Evolutionary conservation across 129 eudicot species (phyloP), one percentile per base, ranked within the genome.

Genomic region (Pulicaria dysenterica): DNA sequence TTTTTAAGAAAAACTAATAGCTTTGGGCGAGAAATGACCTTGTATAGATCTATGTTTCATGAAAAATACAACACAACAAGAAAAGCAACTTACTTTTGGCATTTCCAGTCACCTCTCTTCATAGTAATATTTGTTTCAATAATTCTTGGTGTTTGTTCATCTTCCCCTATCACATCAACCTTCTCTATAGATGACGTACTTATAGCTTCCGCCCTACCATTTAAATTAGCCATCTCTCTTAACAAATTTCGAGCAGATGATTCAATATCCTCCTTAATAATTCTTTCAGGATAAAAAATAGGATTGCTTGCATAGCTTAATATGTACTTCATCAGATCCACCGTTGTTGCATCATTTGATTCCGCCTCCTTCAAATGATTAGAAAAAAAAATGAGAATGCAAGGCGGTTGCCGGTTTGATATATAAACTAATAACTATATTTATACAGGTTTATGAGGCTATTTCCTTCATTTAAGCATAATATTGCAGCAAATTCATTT

Each of bases 31-130:
- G 31, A 44, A 42, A 5, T 58, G 38, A 7, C 58, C 17, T 58
- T 3, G 34, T 34, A 44, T 11, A 14, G 10, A 63, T 51, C 19
- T 55, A 60, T 1, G 2, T n/a, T 9, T 19, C 15, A 53, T 19
- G 8, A 12, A 73, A 69, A 74, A 49, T 5, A 40, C 43, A 39
- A 60, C 34, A 45, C 16, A 11, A 56, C 8, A 56, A 63, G 41
- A 7, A 55, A 47, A 15, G 46, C 5, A 42, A 77, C 95, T 73
- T 87, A 94, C 99, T 86, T 84, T 65, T 79, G 81, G 85, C 99
- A 88, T 71, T 81, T 75, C 99, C 99, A 94, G 67, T 94, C 97
- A 73, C 97, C 96, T 82, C 85, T 86, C 79, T 94, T 94, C 89
- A 88, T 86, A 74, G 79, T 83, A 80, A 64, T 69, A 65, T 78